Evolutionary conservation across 108 stramenopile genomes (phyloP), one percentile per base, ranked within the genome.

Genomic region (Seminavis robusta): DNA sequence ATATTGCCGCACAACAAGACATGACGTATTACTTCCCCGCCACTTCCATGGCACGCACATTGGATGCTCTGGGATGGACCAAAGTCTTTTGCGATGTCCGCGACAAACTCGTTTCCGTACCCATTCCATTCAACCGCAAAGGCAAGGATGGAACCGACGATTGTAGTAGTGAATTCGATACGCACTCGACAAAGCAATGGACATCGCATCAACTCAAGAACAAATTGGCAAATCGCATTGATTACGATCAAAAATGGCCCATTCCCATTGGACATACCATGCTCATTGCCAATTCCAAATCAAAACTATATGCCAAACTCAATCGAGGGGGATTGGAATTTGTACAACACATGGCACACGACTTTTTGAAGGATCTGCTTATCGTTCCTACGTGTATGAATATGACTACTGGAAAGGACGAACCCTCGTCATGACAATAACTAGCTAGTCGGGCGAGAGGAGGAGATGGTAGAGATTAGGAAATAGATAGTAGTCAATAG

Each of bases 31-130:
- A 43, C 10, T 43, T 70, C 13, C 34, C 41, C 27, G 42, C 38
- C 3, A 36, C 34, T 3, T 2, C 65, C 29, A 63, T 86, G 73
- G 77, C 83, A 23, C 47, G 46, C 41, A 53, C 52, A 37, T 47
- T 91, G 37, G 90, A 91, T 73, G 56, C 68, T 13, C 50, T 91
- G 36, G 90, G 90, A 28, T 91, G 90, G 90, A 82, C 73, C 36
- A 91, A 91, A 52, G 70, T 87, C 8, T 73, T 91, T 43, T 61
- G 80, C 15, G 90, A 91, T 58, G 72, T 81, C n/a, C 65, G 90
- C n/a, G 54, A 54, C 29, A 59, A 68, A 47, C 54, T 73, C 29
- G 63, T 59, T 15, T 54, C 40, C 5, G 17, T 59, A 23, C 29
- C 50, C 15, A 17, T 58, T 26, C 46, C 56, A 38, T 46, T 67